phyloP scores from a whole-genome alignment of 176 grass and related monocot genomes.

The Eleusine indica region DNA sequence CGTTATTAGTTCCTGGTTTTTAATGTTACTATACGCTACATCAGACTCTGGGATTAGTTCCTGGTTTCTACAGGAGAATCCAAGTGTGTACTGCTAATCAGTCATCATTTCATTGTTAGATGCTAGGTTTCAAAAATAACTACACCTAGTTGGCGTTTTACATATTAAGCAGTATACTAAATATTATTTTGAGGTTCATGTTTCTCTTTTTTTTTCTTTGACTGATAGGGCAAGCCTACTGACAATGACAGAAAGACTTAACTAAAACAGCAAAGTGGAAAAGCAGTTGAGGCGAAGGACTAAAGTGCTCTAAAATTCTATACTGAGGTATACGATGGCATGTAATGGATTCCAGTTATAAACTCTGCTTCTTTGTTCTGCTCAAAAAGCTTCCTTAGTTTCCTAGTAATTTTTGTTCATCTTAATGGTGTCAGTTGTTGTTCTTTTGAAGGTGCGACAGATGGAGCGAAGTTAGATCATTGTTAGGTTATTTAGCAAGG shows the following conservation, averaged over 20 bases:
- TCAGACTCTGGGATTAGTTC: not conserved
- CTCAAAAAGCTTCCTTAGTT: too few species aligned
- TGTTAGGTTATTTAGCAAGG: too few species aligned
- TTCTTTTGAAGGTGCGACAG: too few species aligned
- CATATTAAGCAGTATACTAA: not conserved
- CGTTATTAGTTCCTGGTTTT: not conserved
- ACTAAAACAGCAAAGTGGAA: conserved; percentile 37
- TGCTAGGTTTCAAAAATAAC: not conserved
- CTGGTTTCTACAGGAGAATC: conserved; percentile 13
- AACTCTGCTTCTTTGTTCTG: too few species aligned
- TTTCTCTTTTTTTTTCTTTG: not conserved
- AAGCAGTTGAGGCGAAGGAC: conserved; percentile 32
- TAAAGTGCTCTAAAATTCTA: conserved; percentile 39
- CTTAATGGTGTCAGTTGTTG: too few species aligned
- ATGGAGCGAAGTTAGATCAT: too few species aligned
- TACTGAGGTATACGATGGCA: conserved; percentile 29
- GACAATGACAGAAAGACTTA: conserved; percentile 29
- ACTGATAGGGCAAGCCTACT: conserved; percentile 20
- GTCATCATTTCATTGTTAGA: not conserved
- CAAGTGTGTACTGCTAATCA: not conserved
- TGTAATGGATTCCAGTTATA: not conserved
- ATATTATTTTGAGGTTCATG: not conserved
- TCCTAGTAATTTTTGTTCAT: too few species aligned
- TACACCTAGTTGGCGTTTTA: not conserved
- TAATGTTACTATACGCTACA: too few species aligned